phyloP scores from a whole-genome alignment of 495 filamentous ascomycete species.

The Talaromyces nanjingensis region DNA sequence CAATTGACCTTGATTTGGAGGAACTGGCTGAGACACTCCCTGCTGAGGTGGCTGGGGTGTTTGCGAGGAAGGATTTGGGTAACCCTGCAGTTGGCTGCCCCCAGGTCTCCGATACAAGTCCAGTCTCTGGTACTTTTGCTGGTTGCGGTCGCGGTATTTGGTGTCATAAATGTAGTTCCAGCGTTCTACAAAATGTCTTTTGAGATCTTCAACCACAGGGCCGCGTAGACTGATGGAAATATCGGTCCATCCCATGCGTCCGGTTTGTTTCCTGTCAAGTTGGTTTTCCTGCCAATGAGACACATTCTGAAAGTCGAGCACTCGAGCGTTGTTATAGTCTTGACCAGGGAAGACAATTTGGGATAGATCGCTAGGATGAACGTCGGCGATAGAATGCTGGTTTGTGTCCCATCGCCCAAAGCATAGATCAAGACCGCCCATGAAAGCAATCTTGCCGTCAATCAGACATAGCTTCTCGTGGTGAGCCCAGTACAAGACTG shows the following conservation, averaged over 20 bases:
- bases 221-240: constrained; percentile 77
- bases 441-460: constrained; percentile 77
- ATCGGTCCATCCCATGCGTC: constrained; percentile 94
- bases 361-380: constrained; percentile 70
- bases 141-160: constrained; percentile 67
- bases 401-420: constrained; percentile 60
- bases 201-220: constrained; percentile 69
- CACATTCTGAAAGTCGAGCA: constrained; percentile 84
- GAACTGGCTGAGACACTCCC: background rate
- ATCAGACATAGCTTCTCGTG: constrained; percentile 90
- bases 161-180: constrained; percentile 90
- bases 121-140: constrained; percentile 54
- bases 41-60: constrained; percentile 1
- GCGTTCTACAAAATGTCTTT: constrained; percentile 72
- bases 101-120: constrained; percentile 27
- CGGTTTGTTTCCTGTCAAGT: constrained; percentile 68
- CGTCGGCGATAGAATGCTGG: constrained; percentile 77
- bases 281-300: constrained; percentile 80
- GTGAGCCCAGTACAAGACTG: constrained; percentile 90
- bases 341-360: constrained; percentile 80
- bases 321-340: constrained; percentile 88
- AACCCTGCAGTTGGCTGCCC: constrained; percentile 12
- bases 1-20: constrained; percentile 8
- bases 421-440: constrained; percentile 65
- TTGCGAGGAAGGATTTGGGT: background rate